Evolutionary conservation across 768 basidiomycete genomes (phyloP).

Genomic region (Naganishia antarctica): DNA sequence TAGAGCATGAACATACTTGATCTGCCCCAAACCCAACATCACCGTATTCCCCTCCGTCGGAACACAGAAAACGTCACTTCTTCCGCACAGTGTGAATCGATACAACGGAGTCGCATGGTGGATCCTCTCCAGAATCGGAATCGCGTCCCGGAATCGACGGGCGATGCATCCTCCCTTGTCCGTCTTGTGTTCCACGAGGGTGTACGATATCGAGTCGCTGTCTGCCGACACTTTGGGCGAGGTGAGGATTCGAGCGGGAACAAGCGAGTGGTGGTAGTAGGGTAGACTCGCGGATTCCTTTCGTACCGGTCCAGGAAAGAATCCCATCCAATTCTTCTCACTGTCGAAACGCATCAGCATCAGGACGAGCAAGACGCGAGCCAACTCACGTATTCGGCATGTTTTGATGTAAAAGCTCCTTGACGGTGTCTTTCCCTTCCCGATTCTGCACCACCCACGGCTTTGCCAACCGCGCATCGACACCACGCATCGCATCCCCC

Average conservation of each 20-base stretch:
- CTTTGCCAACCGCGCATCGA: background rate
- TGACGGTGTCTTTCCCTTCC: background rate
- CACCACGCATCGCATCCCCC: background rate
- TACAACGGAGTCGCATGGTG: slow-evolving; percentile 13
- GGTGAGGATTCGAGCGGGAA: background rate
- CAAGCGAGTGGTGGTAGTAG: background rate
- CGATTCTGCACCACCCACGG: background rate
- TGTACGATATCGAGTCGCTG: background rate
- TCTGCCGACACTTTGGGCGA: background rate
- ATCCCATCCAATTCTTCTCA: slow-evolving; percentile 18
- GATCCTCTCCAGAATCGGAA: background rate
- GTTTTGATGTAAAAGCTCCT: background rate
- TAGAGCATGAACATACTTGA: background rate
- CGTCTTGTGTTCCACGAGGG: background rate
- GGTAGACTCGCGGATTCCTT: background rate
- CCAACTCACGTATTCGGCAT: slow-evolving; percentile 12
- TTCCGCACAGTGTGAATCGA: slow-evolving; percentile 3
- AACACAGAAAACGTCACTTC: background rate
- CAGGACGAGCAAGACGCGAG: background rate
- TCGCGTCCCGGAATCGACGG: background rate
- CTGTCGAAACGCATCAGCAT: background rate
- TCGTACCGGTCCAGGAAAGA: background rate
- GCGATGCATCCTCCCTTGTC: background rate
- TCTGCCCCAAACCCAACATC: slow-evolving; percentile 9
- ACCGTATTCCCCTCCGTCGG: slow-evolving; percentile 5